These are phyloP conservation scores for Naumovozyma castellii DNA, from an alignment of 805 yeast species.

Conservation along the genomic window DNA sequence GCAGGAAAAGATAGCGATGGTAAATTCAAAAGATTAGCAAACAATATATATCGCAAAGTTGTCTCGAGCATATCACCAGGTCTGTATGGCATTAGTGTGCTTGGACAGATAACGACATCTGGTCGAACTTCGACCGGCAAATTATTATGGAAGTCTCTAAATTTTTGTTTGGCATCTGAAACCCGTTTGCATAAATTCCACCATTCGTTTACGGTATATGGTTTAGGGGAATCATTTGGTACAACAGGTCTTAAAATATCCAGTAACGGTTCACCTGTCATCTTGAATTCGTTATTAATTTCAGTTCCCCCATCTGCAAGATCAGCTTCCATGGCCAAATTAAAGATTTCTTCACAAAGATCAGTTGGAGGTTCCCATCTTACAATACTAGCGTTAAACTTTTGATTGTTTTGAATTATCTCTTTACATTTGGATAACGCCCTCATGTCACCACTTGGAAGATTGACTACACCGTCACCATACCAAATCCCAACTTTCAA, in stretches of 20 bases:
- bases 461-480: constrained; percentile 13
- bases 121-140: constrained; percentile 7
- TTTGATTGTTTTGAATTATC: constrained; percentile 6
- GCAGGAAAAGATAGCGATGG: constrained; percentile 11
- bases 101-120: constrained; percentile 7
- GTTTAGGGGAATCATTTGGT: constrained; percentile 1
- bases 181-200: constrained; percentile 11
- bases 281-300: constrained; percentile 7
- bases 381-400: constrained; percentile 1
- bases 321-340: constrained; percentile 11
- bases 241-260: constrained; percentile 10
- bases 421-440: constrained; percentile 11
- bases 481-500: constrained; percentile 12
- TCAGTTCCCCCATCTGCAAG: constrained; percentile 14
- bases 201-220: constrained; percentile 13
- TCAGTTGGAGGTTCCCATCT: constrained; percentile 12
- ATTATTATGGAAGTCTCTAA: constrained; percentile 9
- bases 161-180: constrained; percentile 7
- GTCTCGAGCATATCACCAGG: constrained; percentile 12
- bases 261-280: constrained; percentile 11
- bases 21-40: constrained; percentile 10
- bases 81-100: constrained; percentile 9
- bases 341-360: constrained; percentile 7
- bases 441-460: constrained; percentile 12
- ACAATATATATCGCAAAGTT: constrained; percentile 10